A percentile compares a stretch with the other conserved stretches of the same genome.
These are phyloP conservation scores for Parastagonospora nodorum DNA, from an alignment of 2,329 filamentous ascomycete species.

Conservation along the genomic window DNA sequence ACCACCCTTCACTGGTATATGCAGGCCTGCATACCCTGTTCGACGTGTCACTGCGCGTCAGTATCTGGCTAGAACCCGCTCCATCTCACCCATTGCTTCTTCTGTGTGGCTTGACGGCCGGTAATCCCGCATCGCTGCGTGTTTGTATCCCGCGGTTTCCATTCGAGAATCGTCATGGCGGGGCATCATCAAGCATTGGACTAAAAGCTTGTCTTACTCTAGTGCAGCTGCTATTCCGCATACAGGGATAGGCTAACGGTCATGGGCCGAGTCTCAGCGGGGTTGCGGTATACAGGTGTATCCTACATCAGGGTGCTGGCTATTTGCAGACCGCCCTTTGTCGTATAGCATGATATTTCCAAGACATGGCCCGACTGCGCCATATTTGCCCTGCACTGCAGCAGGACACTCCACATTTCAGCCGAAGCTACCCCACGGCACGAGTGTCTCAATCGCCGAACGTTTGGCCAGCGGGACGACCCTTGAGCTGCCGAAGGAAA, in stretches of 20 bases:
- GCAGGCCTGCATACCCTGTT: conserved; percentile 1
- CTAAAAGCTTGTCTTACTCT: conserved; percentile 18
- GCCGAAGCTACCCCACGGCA: no score
- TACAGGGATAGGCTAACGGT: conserved; percentile 3
- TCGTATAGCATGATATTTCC: neutral
- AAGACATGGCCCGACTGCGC: neutral
- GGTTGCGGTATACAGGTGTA: neutral
- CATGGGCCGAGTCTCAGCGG: neutral
- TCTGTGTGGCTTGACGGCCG: neutral
- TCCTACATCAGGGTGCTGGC: neutral
- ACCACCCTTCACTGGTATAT: conserved; percentile 3
- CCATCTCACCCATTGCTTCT: neutral
- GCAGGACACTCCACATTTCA: no score
- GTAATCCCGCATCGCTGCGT: neutral
- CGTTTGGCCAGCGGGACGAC: no score
- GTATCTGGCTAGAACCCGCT: neutral
- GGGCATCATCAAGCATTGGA: conserved; percentile 1
- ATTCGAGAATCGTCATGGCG: conserved; percentile 17
- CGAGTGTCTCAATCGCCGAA: no score
- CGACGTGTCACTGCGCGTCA: conserved; percentile 10
- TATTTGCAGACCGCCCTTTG: neutral
- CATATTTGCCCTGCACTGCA: no score
- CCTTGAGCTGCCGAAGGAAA: no score
- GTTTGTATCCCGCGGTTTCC: conserved; percentile 5
- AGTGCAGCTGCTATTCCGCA: neutral